Evolutionary conservation across 768 basidiomycete species (phyloP).

Genomic region (Cubamyces sp.): DNA sequence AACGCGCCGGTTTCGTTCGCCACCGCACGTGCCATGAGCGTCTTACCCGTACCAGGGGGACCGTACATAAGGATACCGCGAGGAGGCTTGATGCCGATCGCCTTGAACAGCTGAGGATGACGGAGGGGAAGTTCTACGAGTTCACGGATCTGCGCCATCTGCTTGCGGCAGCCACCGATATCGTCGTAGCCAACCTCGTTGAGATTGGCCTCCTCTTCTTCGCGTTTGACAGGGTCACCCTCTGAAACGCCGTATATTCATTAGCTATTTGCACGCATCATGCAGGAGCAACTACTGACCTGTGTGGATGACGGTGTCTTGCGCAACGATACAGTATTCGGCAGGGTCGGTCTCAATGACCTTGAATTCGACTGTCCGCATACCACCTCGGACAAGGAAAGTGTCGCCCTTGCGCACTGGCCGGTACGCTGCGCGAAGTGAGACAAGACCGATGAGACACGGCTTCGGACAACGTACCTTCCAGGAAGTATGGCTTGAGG

Average conservation of each 20-base stretch:
- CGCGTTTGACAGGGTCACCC: slow-evolving; percentile 98
- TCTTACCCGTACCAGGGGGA: slow-evolving; percentile 99
- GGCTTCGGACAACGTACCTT: slow-evolving; percentile 54
- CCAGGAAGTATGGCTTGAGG: slow-evolving; percentile 98
- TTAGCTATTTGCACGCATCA: neutral
- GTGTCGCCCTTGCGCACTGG: slow-evolving; percentile 98
- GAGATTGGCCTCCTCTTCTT: slow-evolving; percentile 97
- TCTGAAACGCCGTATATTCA: slow-evolving; percentile 49
- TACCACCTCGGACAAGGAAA: slow-evolving; percentile 98
- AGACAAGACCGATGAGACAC: neutral
- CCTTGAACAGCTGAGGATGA: slow-evolving; percentile 99
- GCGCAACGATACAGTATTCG: slow-evolving; percentile 98
- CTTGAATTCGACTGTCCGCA: slow-evolving; percentile 99
- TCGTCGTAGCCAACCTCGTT: slow-evolving; percentile 99
- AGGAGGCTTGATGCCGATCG: slow-evolving; percentile 99
- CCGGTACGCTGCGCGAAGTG: slow-evolving; percentile 55
- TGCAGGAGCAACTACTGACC: slow-evolving; percentile 45
- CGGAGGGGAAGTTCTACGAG: slow-evolving; percentile 97
- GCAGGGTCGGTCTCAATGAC: slow-evolving; percentile 98
- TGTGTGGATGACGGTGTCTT: slow-evolving; percentile 97
- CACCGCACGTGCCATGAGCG: slow-evolving; percentile 98
- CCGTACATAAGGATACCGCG: slow-evolving; percentile 99
- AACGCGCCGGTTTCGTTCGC: slow-evolving; percentile 99
- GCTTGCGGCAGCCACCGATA: slow-evolving; percentile 98
- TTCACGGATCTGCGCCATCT: slow-evolving; percentile 99